phyloP scores from a whole-genome alignment of 1,284 basidiomycete species.

The Ganoderma meredithae region DNA sequence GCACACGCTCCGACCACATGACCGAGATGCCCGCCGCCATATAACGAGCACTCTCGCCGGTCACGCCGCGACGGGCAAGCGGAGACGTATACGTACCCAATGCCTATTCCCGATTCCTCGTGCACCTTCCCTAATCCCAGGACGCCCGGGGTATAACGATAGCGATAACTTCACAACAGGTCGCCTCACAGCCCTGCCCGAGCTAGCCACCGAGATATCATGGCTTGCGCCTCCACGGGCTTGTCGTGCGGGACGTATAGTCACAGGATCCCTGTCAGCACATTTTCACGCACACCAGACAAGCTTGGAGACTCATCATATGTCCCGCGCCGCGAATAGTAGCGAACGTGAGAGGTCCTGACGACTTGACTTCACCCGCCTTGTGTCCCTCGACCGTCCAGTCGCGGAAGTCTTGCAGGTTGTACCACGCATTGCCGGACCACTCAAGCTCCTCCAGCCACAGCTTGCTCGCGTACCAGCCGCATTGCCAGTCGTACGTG shows the following conservation, averaged over 20 bases:
- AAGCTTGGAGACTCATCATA: conserved; percentile 61
- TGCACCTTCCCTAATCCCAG: not conserved
- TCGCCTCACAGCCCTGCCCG: conserved; percentile 48
- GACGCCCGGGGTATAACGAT: not conserved
- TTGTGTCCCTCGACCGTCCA: conserved; percentile 65
- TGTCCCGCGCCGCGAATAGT: conserved; percentile 71
- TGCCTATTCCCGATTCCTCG: not conserved
- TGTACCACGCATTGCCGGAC: conserved; percentile 64
- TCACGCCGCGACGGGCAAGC: not conserved
- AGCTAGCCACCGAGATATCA: conserved; percentile 68
- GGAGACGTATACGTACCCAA: not conserved
- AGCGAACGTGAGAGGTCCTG: conserved; percentile 70
- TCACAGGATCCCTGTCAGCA: conserved; percentile 35
- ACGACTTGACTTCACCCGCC: conserved; percentile 70
- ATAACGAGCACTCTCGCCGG: not conserved
- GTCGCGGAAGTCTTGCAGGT: conserved; percentile 56
- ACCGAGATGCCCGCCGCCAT: conserved; percentile 3
- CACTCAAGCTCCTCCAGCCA: conserved; percentile 82
- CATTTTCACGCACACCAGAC: conserved; percentile 4
- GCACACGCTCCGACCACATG: not conserved
- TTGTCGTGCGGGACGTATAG: conserved; percentile 72
- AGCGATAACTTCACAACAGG: not conserved
- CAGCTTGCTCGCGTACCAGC: conserved; percentile 77
- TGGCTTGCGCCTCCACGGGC: conserved; percentile 61
- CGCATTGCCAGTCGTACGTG: conserved; percentile 84